Evolutionary conservation across 1,284 basidiomycete genomes (phyloP), one percentile per base, ranked within the genome.

Genomic region (Cutaneotrichosporon cutaneum): DNA sequence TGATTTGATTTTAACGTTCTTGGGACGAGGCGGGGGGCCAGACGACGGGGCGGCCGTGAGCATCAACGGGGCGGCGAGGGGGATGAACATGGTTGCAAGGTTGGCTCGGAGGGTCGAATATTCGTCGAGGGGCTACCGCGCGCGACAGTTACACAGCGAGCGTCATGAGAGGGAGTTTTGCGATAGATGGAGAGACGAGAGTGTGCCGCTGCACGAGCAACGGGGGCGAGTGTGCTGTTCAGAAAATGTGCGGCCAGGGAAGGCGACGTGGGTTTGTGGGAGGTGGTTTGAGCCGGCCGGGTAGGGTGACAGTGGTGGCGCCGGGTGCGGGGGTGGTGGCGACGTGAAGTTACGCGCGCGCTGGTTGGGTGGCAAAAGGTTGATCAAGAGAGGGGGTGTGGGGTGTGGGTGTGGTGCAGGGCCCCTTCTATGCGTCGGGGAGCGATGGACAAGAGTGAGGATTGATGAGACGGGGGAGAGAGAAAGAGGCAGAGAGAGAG

Each of bases 21-120:
- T 35, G 21, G 24, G 52, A 22, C 11, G 33, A 24, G 33, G 52
- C 30, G 52, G 52, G 4, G 52, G 52, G 22, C 33, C 35, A 54
- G 35, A 21, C n/a, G 22, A 24, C 21, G 52, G 52, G 14, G 54
- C 39, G 26, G 42, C 42, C 35, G 54, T 45, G 54, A 56, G 42
- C 54, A 56, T 30, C 54, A 45, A 56, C n/a, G 39, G 54, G 8
- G 54, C 39, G 16, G 39, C n/a, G 39, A 56, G 54, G 18, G 39
- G 54, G 26, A 56, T 24, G 22, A 56, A 14, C 30, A 50, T 42
- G 32, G 36, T 51, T 27, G 48, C 6, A 14, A 16, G 26, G 48
- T 51, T 26, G 26, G 22, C 22, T 24, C 45, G 11, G 10, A 13
- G 45, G 26, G 26, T 18, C 18, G 39, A n/a, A 2, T n/a, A n/a